Evolutionary conservation across 495 filamentous ascomycete genomes (phyloP), one percentile per base, ranked within the genome.

Genomic region (Astrothelium macrocarpum): DNA sequence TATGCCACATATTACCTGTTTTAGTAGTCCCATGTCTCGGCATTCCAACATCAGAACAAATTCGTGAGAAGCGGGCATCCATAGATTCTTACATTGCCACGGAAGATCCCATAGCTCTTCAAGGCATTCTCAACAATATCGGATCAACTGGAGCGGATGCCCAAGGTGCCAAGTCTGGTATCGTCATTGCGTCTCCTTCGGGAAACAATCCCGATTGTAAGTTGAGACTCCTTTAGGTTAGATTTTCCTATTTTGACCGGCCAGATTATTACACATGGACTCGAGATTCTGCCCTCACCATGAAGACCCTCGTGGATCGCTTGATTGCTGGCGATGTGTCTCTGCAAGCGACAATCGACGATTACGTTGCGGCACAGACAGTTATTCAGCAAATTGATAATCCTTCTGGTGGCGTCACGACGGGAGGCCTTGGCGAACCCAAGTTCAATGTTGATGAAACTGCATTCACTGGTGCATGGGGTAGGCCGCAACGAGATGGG

Each of bases 401-500:
- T 71, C 85, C 85, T 5, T 84, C 82, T 0, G 85, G 85, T 0
- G 65, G 67, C 43, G 71, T 86, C 9, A 75, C 73, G 12, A 67
- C 68, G 11, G 73, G 74, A 7, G 76, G 76, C 61, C 71, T 86
- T 46, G 84, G 77, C n/a, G 84, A 86, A 70, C 73, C 82, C 62
- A 86, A 86, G 68, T 90, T 81, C 71, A 72, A 82, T 53, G 78
- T 85, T 59, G 80, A 88, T 60, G 74, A 80, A 59, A 80, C 74
- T n/a, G 72, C 81, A 25, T 90, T 81, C 71, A 85, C 80, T 14
- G 87, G 80, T 28, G 69, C 71, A 4, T 90, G 87, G 87, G 87
- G 85, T 1, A 83, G 87, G 1, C 87, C 87, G 5, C 87, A 90
- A 73, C 78, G 81, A 10, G 87, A 90, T 67, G 87, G 87, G 0